Evolutionary conservation across 2,329 filamentous ascomycete species (phyloP), one percentile per base, ranked within the genome.

Genomic region (Talaromyces sp.): DNA sequence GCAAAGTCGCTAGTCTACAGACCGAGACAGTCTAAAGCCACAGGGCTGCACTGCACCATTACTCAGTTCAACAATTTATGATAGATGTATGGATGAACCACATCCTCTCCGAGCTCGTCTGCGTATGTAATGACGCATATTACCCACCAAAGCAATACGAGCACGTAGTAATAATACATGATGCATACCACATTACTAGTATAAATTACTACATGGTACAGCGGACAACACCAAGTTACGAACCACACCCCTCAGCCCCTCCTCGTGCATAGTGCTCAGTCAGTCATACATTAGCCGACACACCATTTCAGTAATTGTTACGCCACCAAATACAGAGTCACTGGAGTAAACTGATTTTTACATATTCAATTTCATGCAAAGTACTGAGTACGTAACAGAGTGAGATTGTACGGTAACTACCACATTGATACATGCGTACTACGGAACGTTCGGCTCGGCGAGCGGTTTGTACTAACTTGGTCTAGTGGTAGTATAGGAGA

Each of bases 191-290:
- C 15, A 1, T 17, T 9, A 37, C 45, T 8, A 47, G 27, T 31
- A 31, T 31, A 22, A 22, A 22, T 22, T 22, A 22, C 22, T 22
- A 22, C 22, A 22, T 22, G 22, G 22, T 22, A 52, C 49, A 10
- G 47, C 15, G 11, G 27, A n/a, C 25, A 52, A n/a, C 49, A 33
- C 49, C 3, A 7, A 31, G 27, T 31, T 31, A 31, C 27, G 27
- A 54, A 54, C 50, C 50, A 54, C 17, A n/a, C 50, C 50, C 17
- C 50, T 54, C 52, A 56, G 52, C 52, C 33, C 52, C 17, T 54
- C 50, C 52, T 25, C 52, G 52, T 56, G 52, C 11, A 9, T 37
- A n/a, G 49, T 52, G 15, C n/a, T 19, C 15, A 22, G n/a, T 11
- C 10, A 22, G n/a, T 19, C 17, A 56, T 10, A 13, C 31, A 56